These are phyloP conservation scores for Leishmania aethiopica DNA, from an alignment of 208 protist genomes.

Conservation along the genomic window DNA sequence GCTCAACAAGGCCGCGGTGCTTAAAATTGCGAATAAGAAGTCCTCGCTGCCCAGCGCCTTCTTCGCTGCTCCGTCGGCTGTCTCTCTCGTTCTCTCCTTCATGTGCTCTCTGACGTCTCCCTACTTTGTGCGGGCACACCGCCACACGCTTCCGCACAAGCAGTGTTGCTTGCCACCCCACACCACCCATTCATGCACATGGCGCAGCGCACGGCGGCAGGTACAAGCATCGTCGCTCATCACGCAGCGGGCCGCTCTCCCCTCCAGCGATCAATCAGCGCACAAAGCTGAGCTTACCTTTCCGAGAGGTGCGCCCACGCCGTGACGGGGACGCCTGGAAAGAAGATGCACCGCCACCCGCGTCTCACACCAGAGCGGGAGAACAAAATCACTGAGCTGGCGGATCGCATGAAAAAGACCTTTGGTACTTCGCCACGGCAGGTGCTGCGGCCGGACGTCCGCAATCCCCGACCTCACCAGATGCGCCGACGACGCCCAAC, in stretches of 20 bases:
- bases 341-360: constrained; percentile 16
- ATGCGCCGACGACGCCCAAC: constrained; percentile 33
- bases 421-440: constrained; percentile 31
- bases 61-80: too few relatives aligned
- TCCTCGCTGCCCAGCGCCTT: too few relatives aligned
- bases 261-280: not conserved
- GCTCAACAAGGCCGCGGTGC: too few relatives aligned
- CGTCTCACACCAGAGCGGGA: not conserved
- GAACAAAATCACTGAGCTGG: constrained; percentile 33
- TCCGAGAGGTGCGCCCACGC: not conserved
- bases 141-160: not conserved
- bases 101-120: not conserved
- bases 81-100: not conserved
- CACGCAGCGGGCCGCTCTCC: not conserved
- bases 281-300: not conserved
- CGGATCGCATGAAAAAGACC: constrained; percentile 29
- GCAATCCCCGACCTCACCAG: not conserved
- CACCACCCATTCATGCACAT: not conserved
- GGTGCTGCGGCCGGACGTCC: constrained; percentile 19
- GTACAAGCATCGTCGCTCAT: not conserved
- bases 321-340: not conserved
- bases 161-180: not conserved
- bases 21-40: too few relatives aligned
- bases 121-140: not conserved
- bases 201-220: not conserved